Evolutionary conservation across 257 asterid genomes (phyloP), one percentile per base, ranked within the genome.

Genomic region (Primulina huaijiensis): DNA sequence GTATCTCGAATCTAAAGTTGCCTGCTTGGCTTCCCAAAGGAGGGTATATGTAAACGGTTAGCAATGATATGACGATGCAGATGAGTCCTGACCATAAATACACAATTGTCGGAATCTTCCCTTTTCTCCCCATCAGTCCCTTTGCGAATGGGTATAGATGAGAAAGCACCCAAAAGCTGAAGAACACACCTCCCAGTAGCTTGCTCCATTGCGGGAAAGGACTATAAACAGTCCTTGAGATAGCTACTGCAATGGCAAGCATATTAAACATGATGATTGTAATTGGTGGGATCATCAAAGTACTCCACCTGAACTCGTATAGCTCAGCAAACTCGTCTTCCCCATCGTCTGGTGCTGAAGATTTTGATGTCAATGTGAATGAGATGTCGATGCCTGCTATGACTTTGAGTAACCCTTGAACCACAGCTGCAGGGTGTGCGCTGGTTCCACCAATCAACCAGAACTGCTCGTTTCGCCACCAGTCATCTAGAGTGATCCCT

Each of bases 401-500:
- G 11, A 92, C 98, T 75, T 92, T 92, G 61, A 92, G 67, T 7
- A 92, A 69, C 1, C 98, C 98, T 71, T 92, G 98, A 25, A 92
- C 43, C 27, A 92, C 98, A 2, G 97, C 97, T 0, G 96, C 90
- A 0, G 96, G 96, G 29, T 92, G 98, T 0, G 98, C 97, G 62
- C 97, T 92, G 3, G 97, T 92, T 16, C 98, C 98, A 6, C 96
- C 95, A 17, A 92, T 92, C 73, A 92, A 73, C 98, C 98, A 92
- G 67, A 92, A 92, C 73, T 92, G 98, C 81, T 90, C 98, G 53
- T 92, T 92, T 8, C 98, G 30, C 98, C 97, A 92, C 98, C 98
- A 92, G 59, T 92, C 97, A 14, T 92, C 87, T 35, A 92, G 89
- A 0, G 89, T 88, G 67, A 92, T 87, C 1, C 98, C 97, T 0